phyloP scores from a whole-genome alignment of 371 early-diverging fungal genomes.

The Mortierella sp. region DNA sequence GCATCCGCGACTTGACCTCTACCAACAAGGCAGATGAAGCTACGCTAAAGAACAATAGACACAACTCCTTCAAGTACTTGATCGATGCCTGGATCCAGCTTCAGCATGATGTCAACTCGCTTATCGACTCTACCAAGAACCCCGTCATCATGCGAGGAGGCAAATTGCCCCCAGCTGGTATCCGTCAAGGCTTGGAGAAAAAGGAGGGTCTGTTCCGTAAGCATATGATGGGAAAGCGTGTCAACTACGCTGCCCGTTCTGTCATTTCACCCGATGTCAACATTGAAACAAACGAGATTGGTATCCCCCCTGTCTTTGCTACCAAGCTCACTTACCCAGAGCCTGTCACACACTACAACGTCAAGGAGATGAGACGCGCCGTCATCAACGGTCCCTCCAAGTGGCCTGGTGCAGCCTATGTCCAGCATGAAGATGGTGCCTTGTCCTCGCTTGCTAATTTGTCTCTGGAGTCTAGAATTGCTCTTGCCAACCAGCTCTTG shows the following conservation, averaged over 20 bases:
- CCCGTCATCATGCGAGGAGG: slow-evolving; percentile 67
- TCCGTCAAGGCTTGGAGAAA: slow-evolving; percentile 98
- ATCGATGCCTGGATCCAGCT: slow-evolving; percentile 85
- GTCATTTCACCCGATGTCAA: slow-evolving; percentile 99
- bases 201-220: slow-evolving; percentile 99
- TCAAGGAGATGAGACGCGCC: slow-evolving; percentile 89
- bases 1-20: slow-evolving; percentile 72
- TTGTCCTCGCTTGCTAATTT: slow-evolving; percentile 84
- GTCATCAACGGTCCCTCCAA: slow-evolving; percentile 98
- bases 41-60: slow-evolving; percentile 55
- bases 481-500: slow-evolving; percentile 96
- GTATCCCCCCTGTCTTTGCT: slow-evolving; percentile 98
- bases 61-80: slow-evolving; percentile 64
- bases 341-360: slow-evolving; percentile 97
- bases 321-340: slow-evolving; percentile 98
- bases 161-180: slow-evolving; percentile 82
- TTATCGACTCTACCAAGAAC: slow-evolving; percentile 94
- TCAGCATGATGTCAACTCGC: slow-evolving; percentile 91
- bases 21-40: slow-evolving; percentile 61
- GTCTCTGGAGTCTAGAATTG: slow-evolving; percentile 91
- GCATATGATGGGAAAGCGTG: slow-evolving; percentile 99
- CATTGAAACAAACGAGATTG: slow-evolving; percentile 99
- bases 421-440: slow-evolving; percentile 95
- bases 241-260: slow-evolving; percentile 99
- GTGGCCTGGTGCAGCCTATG: slow-evolving; percentile 98